These are phyloP conservation scores for Colletotrichum lindemuthianum DNA, from an alignment of 2,329 filamentous ascomycete genomes.

Conservation along the genomic window DNA sequence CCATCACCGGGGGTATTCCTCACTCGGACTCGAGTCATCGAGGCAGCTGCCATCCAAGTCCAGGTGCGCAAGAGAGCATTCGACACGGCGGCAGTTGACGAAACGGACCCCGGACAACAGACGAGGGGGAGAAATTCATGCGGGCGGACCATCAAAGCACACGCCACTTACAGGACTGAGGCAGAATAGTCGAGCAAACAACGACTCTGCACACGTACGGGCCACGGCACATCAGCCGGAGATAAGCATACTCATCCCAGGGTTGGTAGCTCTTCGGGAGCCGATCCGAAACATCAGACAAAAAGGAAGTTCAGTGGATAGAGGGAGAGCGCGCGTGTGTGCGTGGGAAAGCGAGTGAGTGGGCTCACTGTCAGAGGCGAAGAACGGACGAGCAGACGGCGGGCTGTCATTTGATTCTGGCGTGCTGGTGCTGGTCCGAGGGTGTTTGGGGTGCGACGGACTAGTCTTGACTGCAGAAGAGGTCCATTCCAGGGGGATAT, in stretches of 20 bases:
- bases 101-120: conserved; percentile 17
- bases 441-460: not conserved
- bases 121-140: not conserved
- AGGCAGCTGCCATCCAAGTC: not conserved
- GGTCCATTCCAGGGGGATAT: too few species aligned
- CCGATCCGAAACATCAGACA: conserved; percentile 31
- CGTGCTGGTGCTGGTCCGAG: conserved; percentile 5
- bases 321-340: too few species aligned
- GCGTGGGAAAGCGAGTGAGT: conserved; percentile 10
- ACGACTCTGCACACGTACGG: not conserved
- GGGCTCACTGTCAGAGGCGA: conserved; percentile 17
- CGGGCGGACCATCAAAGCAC: not conserved
- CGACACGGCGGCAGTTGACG: not conserved
- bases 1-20: not conserved
- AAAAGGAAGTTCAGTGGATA: not conserved
- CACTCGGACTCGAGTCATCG: not conserved
- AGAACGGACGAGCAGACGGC: conserved; percentile 26
- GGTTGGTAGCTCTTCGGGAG: conserved; percentile 13
- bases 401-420: conserved; percentile 23
- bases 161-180: too few species aligned
- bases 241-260: conserved; percentile 26
- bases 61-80: not conserved
- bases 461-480: not conserved
- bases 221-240: not conserved
- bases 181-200: not conserved